Evolutionary conservation across 179 eudicot genomes (phyloP), one percentile per base, ranked within the genome.

Genomic region (Gypsophila paniculata): DNA sequence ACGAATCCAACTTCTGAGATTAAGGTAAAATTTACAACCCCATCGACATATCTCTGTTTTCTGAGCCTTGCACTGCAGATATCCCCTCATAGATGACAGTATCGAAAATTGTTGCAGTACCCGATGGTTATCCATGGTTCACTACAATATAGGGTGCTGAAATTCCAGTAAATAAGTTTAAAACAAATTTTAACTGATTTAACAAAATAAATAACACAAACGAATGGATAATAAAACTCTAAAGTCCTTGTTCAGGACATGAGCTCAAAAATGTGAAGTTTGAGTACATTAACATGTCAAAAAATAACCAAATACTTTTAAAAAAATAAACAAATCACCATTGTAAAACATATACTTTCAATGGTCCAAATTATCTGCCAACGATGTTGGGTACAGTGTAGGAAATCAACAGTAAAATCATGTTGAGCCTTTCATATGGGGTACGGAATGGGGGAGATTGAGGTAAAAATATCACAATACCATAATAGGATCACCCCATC

Each of bases 1-100:
- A n/a, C 82, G 68, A 68, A 79, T 72, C 68, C 82, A 1, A 73
- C 59, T 69, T 75, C 82, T 19, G 78, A 79, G 65, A 77, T 75
- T 49, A 79, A 79, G 82, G 82, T 78, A 74, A 15, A 66, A 9
- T 59, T 62, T 19, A 1, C 46, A 32, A 61, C 21, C 66, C 46
- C 46, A 18, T 10, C 59, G 19, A 18, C 55, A 14, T 51, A 15
- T 51, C 55, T 51, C n/a, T 42, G 46, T 8, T 54, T 3, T 18
- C 4, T 21, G 23, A n/a, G 59, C 59, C 23, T 54, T 54, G 23
- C 23, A 18, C 23, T 18, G 52, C 52, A 46, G 52, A 46, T 46
- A 10, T 8, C 15, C 52, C 52, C 17, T 44, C 49, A 44, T 6
- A 17, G 21, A 17, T 54, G 22, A 17, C n/a, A 21, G 19, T 25